Conservation (phyloP, 1,284 basidiomycete genomes). For the Ceratobasidium sp. region DNA sequence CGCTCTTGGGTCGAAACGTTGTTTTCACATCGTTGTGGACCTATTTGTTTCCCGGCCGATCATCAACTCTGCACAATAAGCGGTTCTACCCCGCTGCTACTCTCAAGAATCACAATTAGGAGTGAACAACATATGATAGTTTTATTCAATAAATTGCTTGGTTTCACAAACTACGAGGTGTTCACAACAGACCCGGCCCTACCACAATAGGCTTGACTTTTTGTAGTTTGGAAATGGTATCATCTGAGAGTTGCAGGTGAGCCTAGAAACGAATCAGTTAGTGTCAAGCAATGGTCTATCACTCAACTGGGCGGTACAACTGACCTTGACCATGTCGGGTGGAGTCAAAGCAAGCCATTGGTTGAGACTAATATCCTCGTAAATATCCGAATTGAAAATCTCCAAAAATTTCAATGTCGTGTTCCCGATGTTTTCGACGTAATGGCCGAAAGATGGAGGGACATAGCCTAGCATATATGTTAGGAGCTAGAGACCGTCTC, state of each 20-base stretch:
- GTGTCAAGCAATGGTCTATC: not conserved
- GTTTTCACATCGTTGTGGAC: too few species aligned
- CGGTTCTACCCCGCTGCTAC: too few species aligned
- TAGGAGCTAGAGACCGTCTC: not conserved
- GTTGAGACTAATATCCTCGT: constrained; percentile 66
- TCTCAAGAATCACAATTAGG: too few species aligned
- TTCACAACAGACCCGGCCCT: constrained; percentile 46
- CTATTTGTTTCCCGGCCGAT: too few species aligned
- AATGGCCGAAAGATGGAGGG: constrained; percentile 66
- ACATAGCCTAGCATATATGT: constrained; percentile 53
- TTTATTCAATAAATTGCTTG: too few species aligned
- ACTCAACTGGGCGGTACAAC: not conserved
- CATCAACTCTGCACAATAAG: too few species aligned
- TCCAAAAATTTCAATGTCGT: constrained; percentile 68
- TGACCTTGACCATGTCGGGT: constrained; percentile 61
- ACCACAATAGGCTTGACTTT: constrained; percentile 64
- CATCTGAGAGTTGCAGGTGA: constrained; percentile 63
- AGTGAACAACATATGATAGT: too few species aligned
- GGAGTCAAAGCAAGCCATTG: constrained; percentile 72
- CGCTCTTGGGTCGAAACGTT: too few species aligned
- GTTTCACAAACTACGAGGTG: too few species aligned
- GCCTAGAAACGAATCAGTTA: constrained; percentile 47
- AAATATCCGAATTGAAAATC: constrained; percentile 65
- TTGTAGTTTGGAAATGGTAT: constrained; percentile 59
- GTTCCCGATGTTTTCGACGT: constrained; percentile 73